Percentiles rank a stretch among this genome's conserved stretches.
These are phyloP conservation scores for Euphorbia lathyris DNA, from an alignment of 345 rosid genomes.

Conservation along the genomic window DNA sequence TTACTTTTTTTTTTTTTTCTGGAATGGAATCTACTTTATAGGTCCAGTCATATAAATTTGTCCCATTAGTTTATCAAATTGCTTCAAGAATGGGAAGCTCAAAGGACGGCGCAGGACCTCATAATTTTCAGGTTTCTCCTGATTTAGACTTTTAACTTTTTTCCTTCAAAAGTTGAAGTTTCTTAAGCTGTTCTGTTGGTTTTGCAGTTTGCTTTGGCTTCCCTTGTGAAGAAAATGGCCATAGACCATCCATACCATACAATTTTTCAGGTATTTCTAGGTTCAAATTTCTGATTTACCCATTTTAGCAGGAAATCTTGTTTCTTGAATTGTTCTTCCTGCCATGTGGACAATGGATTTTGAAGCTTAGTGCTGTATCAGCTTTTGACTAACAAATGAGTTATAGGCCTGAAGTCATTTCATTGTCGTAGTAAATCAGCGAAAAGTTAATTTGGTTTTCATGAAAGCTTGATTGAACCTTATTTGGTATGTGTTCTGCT, in stretches of 20 bases:
- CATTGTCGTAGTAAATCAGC: background rate
- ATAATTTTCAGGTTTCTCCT: constrained; percentile 68
- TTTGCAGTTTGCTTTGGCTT: constrained; percentile 80
- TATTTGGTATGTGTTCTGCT: constrained; percentile 9
- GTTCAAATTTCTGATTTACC: constrained; percentile 9
- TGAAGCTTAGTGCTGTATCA: constrained; percentile 10
- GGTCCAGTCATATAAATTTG: constrained; percentile 93
- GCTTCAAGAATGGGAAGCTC: constrained; percentile 94
- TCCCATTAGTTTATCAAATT: constrained; percentile 89
- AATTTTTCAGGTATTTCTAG: constrained; percentile 66
- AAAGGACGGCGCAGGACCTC: constrained; percentile 63
- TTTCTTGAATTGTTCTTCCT: background rate
- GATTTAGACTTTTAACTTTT: constrained; percentile 5
- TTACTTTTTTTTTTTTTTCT: background rate
- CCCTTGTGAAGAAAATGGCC: constrained; percentile 95
- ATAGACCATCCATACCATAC: constrained; percentile 96
- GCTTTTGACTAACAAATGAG: constrained; percentile 18
- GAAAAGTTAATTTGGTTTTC: constrained; percentile 8
- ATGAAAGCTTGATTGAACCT: background rate
- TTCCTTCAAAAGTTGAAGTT: constrained; percentile 11
- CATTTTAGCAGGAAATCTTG: constrained; percentile 11
- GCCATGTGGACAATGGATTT: background rate
- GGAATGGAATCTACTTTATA: constrained; percentile 18
- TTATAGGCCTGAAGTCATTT: background rate
- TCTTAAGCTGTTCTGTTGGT: constrained; percentile 27